A percentile compares a stretch with the other conserved stretches of the same genome.
These are phyloP conservation scores for Pythium brachiatum DNA, from an alignment of 352 stramenopile genomes.

Conservation along the genomic window DNA sequence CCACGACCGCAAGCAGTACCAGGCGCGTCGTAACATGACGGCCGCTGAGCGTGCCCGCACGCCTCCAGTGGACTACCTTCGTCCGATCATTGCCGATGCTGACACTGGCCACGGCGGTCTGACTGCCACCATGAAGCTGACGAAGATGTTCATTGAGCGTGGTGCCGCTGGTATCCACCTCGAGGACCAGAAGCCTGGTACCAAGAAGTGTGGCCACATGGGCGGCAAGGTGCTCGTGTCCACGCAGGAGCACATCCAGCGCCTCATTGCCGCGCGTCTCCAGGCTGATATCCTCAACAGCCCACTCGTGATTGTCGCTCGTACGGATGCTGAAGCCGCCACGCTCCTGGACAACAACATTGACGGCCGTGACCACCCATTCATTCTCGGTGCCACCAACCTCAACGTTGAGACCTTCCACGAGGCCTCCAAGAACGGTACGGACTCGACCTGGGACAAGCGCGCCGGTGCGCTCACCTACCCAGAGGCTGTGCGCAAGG, in stretches of 20 bases:
- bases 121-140: slow-evolving; percentile 97
- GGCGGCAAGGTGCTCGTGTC: slow-evolving; percentile 97
- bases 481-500: slow-evolving; percentile 90
- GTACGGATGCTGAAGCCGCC: slow-evolving; percentile 97
- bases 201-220: slow-evolving; percentile 99
- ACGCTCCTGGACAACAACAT: slow-evolving; percentile 98
- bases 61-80: slow-evolving; percentile 93
- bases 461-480: slow-evolving; percentile 95
- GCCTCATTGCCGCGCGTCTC: slow-evolving; percentile 94
- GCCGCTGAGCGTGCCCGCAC: slow-evolving; percentile 72
- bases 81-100: slow-evolving; percentile 96
- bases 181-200: slow-evolving; percentile 98
- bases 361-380: slow-evolving; percentile 96
- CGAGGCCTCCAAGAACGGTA: slow-evolving; percentile 70
- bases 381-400: slow-evolving; percentile 95
- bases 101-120: slow-evolving; percentile 97
- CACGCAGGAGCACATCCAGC: slow-evolving; percentile 97
- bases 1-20: slow-evolving; percentile 96
- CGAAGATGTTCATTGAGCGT: slow-evolving; percentile 98
- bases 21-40: slow-evolving; percentile 87
- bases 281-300: slow-evolving; percentile 96
- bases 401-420: slow-evolving; percentile 83
- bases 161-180: slow-evolving; percentile 98
- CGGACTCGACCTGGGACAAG: slow-evolving; percentile 87
- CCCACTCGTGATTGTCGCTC: slow-evolving; percentile 93